A percentile compares a stretch with the other conserved stretches of the same genome.
Evolutionary conservation across 1,284 basidiomycete genomes (phyloP).

Genomic region (Tilletia caries): DNA sequence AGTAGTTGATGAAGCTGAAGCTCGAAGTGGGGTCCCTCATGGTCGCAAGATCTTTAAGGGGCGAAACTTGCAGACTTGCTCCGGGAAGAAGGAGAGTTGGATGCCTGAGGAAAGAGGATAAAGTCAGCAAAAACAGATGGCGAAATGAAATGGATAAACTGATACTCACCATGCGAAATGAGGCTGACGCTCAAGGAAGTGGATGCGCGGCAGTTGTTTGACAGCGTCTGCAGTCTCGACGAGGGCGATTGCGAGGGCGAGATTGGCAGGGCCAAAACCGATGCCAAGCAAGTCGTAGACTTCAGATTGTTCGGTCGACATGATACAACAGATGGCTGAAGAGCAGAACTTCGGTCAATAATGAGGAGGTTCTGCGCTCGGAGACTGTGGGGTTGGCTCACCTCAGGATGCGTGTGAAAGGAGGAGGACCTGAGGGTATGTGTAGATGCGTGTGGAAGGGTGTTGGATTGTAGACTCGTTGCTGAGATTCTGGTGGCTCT

Average conservation of each 20-base stretch:
- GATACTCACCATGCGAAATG: slow-evolving; percentile 43
- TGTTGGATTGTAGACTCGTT: no score
- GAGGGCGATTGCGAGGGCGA: slow-evolving; percentile 48
- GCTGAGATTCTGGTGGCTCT: no score
- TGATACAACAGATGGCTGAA: background rate
- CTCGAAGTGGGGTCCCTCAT: slow-evolving; percentile 52
- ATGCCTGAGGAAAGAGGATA: slow-evolving; percentile 23
- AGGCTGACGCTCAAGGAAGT: slow-evolving; percentile 46
- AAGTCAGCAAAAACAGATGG: background rate
- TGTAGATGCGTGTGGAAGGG: no score
- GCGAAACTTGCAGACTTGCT: slow-evolving; percentile 51
- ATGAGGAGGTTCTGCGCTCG: no score
- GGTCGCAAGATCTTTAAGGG: slow-evolving; percentile 50
- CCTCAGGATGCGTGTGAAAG: no score
- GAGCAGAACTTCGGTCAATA: background rate
- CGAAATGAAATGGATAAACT: background rate
- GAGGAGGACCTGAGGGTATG: no score
- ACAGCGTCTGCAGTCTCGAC: slow-evolving; percentile 40
- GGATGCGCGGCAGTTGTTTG: slow-evolving; percentile 31
- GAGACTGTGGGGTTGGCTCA: no score
- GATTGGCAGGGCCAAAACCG: slow-evolving; percentile 49
- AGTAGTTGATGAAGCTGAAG: slow-evolving; percentile 50
- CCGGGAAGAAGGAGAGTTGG: slow-evolving; percentile 49
- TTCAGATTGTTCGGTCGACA: slow-evolving; percentile 23
- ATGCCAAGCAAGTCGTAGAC: slow-evolving; percentile 47